These are phyloP conservation scores for Baorangia bicolor DNA, from an alignment of 768 basidiomycete species.

Conservation along the genomic window DNA sequence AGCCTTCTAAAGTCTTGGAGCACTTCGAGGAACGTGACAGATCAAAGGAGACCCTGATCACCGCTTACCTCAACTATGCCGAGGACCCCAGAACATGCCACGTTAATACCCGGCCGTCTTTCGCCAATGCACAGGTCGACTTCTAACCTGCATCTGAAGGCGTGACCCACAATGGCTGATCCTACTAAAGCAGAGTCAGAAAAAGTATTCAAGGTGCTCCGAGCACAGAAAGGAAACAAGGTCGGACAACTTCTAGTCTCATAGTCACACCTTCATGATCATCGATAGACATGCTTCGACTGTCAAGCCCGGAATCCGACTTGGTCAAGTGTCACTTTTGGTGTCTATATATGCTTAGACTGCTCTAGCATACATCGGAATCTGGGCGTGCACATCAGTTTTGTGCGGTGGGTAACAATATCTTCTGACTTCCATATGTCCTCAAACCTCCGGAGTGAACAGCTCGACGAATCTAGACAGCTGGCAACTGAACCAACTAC, in stretches of 20 bases:
- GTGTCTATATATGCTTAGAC: constrained; percentile 95
- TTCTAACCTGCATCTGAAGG: background rate
- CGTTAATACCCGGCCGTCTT: constrained; percentile 10
- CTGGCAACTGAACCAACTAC: constrained; percentile 89
- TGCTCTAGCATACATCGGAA: constrained; percentile 95
- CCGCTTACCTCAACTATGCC: background rate
- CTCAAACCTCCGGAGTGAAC: constrained; percentile 24
- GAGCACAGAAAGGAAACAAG: constrained; percentile 86
- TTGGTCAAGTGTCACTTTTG: constrained; percentile 96
- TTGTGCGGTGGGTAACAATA: constrained; percentile 71
- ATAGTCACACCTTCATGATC: constrained; percentile 1
- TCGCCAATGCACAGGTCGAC: constrained; percentile 7
- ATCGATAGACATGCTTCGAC: constrained; percentile 81
- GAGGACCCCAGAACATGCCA: constrained; percentile 22
- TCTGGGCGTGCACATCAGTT: constrained; percentile 97
- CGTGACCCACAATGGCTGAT: constrained; percentile 53
- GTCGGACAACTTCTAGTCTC: constrained; percentile 34
- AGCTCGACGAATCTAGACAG: constrained; percentile 96
- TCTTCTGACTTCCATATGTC: background rate
- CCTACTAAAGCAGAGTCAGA: constrained; percentile 87
- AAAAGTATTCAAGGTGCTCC: constrained; percentile 79
- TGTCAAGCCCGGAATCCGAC: constrained; percentile 95
- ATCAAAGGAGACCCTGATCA: constrained; percentile 15
- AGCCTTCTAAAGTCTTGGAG: too few species aligned
- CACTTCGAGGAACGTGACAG: too few species aligned